phyloP scores from a whole-genome alignment of 169 alveolate genomes.

The Plasmodium chabaudi region DNA sequence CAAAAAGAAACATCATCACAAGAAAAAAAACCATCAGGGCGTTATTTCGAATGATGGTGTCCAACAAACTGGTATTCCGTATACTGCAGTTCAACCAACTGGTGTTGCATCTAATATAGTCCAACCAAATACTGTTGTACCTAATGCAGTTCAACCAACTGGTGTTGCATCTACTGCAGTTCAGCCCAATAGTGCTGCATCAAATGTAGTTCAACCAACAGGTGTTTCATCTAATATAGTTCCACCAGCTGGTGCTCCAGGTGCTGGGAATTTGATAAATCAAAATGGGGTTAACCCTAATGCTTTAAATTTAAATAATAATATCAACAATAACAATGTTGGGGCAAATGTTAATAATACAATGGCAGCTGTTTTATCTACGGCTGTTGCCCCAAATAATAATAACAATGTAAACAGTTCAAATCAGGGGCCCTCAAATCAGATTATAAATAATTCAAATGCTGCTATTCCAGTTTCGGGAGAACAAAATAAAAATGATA shows the following conservation, averaged over 20 bases:
- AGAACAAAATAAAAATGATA: conserved; percentile 10
- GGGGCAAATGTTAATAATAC: neutral
- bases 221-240: too few relatives aligned
- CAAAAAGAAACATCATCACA: conserved; percentile 27
- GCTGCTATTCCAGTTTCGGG: conserved; percentile 5
- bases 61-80: neutral
- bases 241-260: too few relatives aligned
- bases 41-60: conserved; percentile 6
- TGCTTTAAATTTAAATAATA: neutral
- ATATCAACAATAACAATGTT: conserved; percentile 1
- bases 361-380: conserved; percentile 20
- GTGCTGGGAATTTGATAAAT: too few relatives aligned
- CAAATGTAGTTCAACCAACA: too few relatives aligned
- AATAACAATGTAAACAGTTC: conserved; percentile 1
- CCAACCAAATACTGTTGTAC: too few relatives aligned
- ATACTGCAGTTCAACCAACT: too few relatives aligned
- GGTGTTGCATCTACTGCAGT: too few relatives aligned
- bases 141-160: too few relatives aligned
- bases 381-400: conserved; percentile 10
- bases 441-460: neutral
- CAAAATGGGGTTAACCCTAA: neutral
- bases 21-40: conserved; percentile 28
- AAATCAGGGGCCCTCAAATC: neutral
- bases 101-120: too few relatives aligned
- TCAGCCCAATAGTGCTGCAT: too few relatives aligned